Evolutionary conservation across 129 eudicot species (phyloP), one percentile per base, ranked within the genome.

Genomic region (Cynara cardunculus): DNA sequence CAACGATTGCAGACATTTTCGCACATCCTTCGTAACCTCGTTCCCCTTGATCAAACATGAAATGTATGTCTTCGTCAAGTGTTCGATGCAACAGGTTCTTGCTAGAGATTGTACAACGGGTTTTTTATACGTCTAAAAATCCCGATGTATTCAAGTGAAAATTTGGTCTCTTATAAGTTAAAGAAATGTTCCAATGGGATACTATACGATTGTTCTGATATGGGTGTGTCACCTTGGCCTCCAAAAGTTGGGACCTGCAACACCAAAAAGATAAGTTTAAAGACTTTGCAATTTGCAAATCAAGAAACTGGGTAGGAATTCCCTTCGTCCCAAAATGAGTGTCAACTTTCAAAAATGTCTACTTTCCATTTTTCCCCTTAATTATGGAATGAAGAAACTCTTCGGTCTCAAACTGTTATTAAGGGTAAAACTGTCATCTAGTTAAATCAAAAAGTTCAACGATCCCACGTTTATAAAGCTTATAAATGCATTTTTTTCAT

Each of bases 211-310:
- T n/a, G 19, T 74, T 35, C 67, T 72, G 75, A 35, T 81, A 35
- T 25, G 69, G 71, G 84, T 27, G 39, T 34, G 39, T 93, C 92
- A 91, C 86, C 97, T 83, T 80, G 98, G 97, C 72, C 89, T 86
- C 98, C 98, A 94, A 69, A 28, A 94, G 81, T 86, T 86, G 34
- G 93, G 97, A 78, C 89, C 98, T 94, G 88, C 78, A 86, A 77
- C 75, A 72, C 46, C 64, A 56, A 27, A 77, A 25, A 28, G 13
- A 22, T 8, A 13, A 9, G 46, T 30, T 69, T 56, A 8, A 44
- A 14, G 34, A 65, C n/a, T 78, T 66, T 34, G 71, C 30, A 12
- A 5, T 78, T n/a, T 37, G 22, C 22, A 16, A 53, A 53, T 53
- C 21, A 53, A 53, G 22, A 16, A 53, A 53, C 22, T 0, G 5